phyloP scores from a whole-genome alignment of 352 stramenopile species.

The Pythium scleroteichum region DNA sequence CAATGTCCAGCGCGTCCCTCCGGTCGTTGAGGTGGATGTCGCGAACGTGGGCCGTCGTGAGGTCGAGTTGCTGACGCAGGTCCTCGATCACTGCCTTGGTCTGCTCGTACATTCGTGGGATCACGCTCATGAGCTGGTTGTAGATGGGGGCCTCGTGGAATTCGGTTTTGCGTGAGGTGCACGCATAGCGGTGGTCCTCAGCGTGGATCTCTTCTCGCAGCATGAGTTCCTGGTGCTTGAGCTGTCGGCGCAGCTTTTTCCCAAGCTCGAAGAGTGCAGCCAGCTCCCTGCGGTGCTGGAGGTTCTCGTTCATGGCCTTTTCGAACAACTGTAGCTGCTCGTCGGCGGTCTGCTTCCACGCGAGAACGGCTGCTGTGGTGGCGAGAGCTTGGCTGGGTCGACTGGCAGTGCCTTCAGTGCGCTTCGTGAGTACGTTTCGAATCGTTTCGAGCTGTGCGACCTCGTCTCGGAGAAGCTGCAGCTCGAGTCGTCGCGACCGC shows the following conservation, averaged over 20 bases:
- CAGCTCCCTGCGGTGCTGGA: neutral
- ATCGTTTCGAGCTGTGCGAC: neutral
- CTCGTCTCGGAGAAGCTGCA: neutral
- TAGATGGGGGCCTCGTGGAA: neutral
- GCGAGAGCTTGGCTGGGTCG: neutral
- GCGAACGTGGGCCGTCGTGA: neutral
- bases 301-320: neutral
- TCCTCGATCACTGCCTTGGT: neutral
- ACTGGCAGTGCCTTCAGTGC: neutral
- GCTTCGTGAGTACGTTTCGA: neutral
- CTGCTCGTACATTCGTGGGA: neutral
- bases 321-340: neutral
- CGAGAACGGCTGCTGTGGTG: neutral
- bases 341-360: neutral
- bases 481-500: neutral
- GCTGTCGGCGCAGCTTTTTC: neutral
- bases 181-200: neutral
- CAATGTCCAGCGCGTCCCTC: constrained; percentile 12
- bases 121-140: neutral
- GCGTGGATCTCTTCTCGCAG: neutral
- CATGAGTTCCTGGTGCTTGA: constrained; percentile 1
- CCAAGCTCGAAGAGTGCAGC: neutral
- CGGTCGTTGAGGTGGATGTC: neutral
- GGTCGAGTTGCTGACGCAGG: neutral
- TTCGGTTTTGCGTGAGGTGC: neutral